Evolutionary conservation across 345 rosid genomes (phyloP), one percentile per base, ranked within the genome.

Genomic region (Hypericum perforatum): DNA sequence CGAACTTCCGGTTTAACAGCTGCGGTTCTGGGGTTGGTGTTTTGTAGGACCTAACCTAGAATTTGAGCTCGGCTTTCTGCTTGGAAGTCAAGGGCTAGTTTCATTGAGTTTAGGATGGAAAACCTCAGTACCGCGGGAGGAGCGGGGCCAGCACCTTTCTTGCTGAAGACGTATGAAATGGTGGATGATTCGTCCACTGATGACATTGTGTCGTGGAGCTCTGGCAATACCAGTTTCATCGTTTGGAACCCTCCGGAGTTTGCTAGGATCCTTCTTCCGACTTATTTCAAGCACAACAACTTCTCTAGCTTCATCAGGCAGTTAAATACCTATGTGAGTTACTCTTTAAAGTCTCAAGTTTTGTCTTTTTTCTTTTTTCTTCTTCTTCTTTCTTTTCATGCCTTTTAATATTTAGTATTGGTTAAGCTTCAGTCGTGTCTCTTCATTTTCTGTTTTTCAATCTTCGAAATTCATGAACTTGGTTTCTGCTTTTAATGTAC

Each of bases 291-390:
- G 76, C 97, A 90, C 77, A 86, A 82, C 49, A 90, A 90, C 58
- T 90, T 90, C 78, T 84, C 97, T 45, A 86, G 96, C 69, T 89
- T 92, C 62, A 82, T 92, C 65, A 86, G 98, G 5, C 98, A 92
- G 60, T 80, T 92, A 46, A 92, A 92, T 39, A 92, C 97, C 46
- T 90, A 90, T 45, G 96, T 92, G 52, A 72, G 96, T 49, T n/a
- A 3, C 45, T 16, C 32, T 22, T 22, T 22, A 22, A 22, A 1
- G 32, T 22, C 32, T 22, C 32, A 22, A 22, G 32, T 22, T 22
- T 22, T 22, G 32, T 22, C 16, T 12, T 16, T 13, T 22, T 53
- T 1, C 40, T 6, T 2, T 53, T 38, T 42, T 12, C 8, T 13
- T 54, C 22, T 59, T 37, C n/a, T 7, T 51, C 5, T n/a, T 0